Evolutionary conservation across 2,329 filamentous ascomycete species (phyloP), one percentile per base, ranked within the genome.

Genomic region (Exophiala xenobiotica): DNA sequence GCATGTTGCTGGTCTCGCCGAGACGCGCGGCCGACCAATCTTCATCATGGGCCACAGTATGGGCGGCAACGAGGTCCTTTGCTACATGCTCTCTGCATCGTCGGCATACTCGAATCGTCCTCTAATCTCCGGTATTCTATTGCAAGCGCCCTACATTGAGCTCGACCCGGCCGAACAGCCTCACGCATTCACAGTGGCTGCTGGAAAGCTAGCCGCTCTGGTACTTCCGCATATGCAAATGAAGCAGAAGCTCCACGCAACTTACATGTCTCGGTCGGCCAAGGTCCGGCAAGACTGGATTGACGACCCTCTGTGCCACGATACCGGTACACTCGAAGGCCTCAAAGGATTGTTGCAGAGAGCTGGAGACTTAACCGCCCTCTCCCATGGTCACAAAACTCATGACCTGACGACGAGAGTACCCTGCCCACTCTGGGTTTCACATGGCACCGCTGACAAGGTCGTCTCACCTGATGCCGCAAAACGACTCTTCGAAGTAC

Each of bases 41-140:
- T 96, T 96, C 70, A 78, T 96, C 16, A 83, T 93, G 75, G 91
- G 91, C 46, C 90, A 96, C 70, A 90, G 86, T 18, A 96, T 96
- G 89, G 91, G 91, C 59, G 91, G 91, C 53, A 88, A 83, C 19
- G 80, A 95, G 69, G 80, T 84, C 4, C 73, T 95, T 6, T 83
- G 81, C 37, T 85, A 81, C 61, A 73, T 65, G 11, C 61, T 71
- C n/a, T 59, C 56, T 7, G 56, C 53, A 2, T 50, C 50, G 4
- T 58, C 65, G n/a, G 64, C 65, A 38, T 75, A 71, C 16, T 76
- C 72, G 3, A 67, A 88, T 9, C 76, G 82, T 35, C 67, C 72
- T 27, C 74, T 78, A 51, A 78, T 95, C 41, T 77, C 83, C 39
- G 90, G 90, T 18, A 89, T 86, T 75, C 65, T 95, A 27, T 75